Percentiles rank a stretch among this genome's conserved stretches.
These are phyloP conservation scores for Xylaria venustula DNA, from an alignment of 495 filamentous ascomycete species.

Conservation along the genomic window DNA sequence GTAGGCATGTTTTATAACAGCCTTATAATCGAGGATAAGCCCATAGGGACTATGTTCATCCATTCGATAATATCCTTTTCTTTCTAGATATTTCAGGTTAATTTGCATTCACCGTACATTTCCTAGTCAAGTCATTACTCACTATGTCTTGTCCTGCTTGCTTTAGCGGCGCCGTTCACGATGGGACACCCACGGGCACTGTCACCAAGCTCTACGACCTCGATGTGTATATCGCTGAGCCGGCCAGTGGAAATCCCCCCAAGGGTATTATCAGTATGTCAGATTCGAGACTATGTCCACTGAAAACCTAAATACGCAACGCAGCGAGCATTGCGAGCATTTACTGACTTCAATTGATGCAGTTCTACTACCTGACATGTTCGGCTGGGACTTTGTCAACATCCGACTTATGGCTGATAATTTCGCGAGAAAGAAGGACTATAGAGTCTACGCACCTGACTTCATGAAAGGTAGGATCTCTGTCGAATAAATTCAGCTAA, in stretches of 20 bases:
- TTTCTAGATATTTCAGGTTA: no score
- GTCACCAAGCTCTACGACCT: constrained; percentile 39
- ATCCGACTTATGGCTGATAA: constrained; percentile 44
- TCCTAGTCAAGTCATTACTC: background rate
- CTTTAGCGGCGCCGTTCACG: constrained; percentile 22
- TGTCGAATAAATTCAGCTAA: background rate
- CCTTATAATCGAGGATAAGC: no score
- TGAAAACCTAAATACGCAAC: background rate
- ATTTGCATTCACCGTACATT: background rate
- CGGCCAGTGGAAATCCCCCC: constrained; percentile 18
- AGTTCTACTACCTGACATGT: constrained; percentile 48
- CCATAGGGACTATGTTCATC: no score
- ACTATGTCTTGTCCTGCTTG: constrained; percentile 29
- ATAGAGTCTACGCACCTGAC: constrained; percentile 46
- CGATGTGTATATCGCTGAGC: constrained; percentile 39
- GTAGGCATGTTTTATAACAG: no score
- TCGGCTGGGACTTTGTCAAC: constrained; percentile 52
- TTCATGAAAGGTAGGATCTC: constrained; percentile 45
- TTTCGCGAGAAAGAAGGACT: constrained; percentile 41
- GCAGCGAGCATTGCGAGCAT: no score
- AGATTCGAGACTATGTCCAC: background rate
- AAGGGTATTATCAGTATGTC: constrained; percentile 37
- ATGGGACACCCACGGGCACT: constrained; percentile 18
- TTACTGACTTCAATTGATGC: background rate
- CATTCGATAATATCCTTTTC: no score